These are phyloP conservation scores for Clarkia xantiana DNA, from an alignment of 345 rosid genomes.

Conservation along the genomic window DNA sequence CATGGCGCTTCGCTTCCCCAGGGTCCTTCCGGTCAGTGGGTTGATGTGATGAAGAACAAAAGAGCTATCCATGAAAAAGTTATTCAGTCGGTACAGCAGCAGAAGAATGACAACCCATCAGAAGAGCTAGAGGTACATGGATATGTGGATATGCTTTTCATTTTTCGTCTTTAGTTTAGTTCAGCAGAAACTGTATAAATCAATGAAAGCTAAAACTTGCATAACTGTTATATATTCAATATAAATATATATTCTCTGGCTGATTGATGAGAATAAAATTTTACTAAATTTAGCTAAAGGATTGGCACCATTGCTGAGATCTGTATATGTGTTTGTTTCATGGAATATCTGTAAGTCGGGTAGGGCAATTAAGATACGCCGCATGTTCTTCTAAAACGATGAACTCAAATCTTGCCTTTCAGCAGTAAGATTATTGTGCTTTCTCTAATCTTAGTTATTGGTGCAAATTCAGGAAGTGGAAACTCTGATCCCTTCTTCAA, in stretches of 20 bases:
- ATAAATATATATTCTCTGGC: too few relatives aligned
- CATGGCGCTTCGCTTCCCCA: slow-evolving; percentile 19
- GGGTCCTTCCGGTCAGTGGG: slow-evolving; percentile 67
- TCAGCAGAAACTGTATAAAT: background rate
- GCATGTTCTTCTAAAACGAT: too few relatives aligned
- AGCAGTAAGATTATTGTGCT: background rate
- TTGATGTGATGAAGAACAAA: slow-evolving; percentile 88
- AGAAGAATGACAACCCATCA: slow-evolving; percentile 29
- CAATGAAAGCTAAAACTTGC: too few relatives aligned
- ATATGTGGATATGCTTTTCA: background rate
- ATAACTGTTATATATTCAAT: too few relatives aligned
- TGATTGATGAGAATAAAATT: too few relatives aligned
- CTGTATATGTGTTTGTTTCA: too few relatives aligned
- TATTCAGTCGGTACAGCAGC: slow-evolving; percentile 54
- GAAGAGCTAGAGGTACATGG: slow-evolving; percentile 31
- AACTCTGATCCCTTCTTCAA: slow-evolving; percentile 19
- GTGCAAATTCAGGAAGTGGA: slow-evolving; percentile 35
- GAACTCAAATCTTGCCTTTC: too few relatives aligned
- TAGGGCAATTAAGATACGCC: too few relatives aligned
- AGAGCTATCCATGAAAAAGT: slow-evolving; percentile 70
- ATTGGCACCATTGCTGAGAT: too few relatives aligned
- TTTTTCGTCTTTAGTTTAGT: background rate
- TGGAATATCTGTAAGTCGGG: too few relatives aligned
- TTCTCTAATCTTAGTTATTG: slow-evolving; percentile 4
- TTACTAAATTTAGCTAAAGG: too few relatives aligned